phyloP scores from a whole-genome alignment of 2,329 filamentous ascomycete genomes.

The Hymenoscyphus salicellus region DNA sequence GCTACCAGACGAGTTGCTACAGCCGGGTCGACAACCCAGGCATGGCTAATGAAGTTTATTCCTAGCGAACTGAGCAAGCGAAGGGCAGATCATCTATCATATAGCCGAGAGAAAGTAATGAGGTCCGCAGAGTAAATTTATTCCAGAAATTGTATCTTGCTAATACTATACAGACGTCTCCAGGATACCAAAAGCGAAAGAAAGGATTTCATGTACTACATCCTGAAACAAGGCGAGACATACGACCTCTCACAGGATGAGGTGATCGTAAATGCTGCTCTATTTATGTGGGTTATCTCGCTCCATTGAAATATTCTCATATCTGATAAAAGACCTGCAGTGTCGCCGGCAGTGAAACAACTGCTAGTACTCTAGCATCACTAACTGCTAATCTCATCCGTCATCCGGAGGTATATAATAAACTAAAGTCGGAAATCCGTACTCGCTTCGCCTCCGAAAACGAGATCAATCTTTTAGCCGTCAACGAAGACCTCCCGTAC shows the following conservation, averaged over 20 bases:
- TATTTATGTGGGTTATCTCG: too few species aligned
- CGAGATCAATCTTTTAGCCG: conserved; percentile 1
- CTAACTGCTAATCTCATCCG: conserved; percentile 26
- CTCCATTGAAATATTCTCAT: too few species aligned
- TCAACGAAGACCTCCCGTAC: conserved; percentile 13
- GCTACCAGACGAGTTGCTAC: conserved; percentile 5
- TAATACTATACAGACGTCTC: too few species aligned
- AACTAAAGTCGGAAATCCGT: conserved; percentile 41
- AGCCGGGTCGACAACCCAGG: conserved; percentile 3
- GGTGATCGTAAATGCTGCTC: too few species aligned
- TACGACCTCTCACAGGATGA: too few species aligned
- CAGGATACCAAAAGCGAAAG: too few species aligned
- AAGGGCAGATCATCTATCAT: conserved; percentile 8
- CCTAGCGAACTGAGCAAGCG: conserved; percentile 7
- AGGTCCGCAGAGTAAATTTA: too few species aligned
- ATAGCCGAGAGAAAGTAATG: conserved; percentile 1
- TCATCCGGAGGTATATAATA: conserved; percentile 35
- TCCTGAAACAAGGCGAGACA: too few species aligned
- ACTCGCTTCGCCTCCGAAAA: conserved; percentile 32
- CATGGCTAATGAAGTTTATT: conserved; percentile 7
- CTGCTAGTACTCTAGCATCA: conserved; percentile 15
- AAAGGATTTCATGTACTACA: too few species aligned
- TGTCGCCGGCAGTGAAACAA: too few species aligned
- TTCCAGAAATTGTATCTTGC: too few species aligned
- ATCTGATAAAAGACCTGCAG: too few species aligned